Base-by-base conservation (phyloP, 2,329 filamentous ascomycete genomes). In the Lecanicillium sp. region DNA sequence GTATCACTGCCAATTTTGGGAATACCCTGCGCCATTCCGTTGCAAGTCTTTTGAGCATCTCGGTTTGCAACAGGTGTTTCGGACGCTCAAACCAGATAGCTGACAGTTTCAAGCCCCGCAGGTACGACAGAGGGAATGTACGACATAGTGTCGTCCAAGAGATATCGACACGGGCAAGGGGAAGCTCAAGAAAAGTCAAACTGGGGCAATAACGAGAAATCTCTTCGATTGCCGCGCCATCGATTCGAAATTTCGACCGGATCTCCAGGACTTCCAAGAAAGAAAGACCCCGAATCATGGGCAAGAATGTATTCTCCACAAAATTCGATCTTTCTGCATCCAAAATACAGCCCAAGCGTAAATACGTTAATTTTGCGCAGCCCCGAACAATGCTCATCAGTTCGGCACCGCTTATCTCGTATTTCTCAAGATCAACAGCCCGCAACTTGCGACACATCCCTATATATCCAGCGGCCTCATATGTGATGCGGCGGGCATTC, bases 351-450 rank as follows among this genome's bases (percentile, higher is more conserved):
- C 29, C 29, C 16, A 31, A 14, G 29, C 29, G 7, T 31, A 31
- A 14, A 31, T 31, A 31, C 29, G n/a, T 31, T 31, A 31, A 31
- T 31, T 31, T 31, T 31, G 29, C 8, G 29, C 29, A 31, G 29
- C 29, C 29, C n/a, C 29, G 29, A 31, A 31, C 29, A 31, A 31
- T 31, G 29, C n/a, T 31, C 29, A 31, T 31, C 29, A 31, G n/a
- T 8, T 31, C 29, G 29, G 29, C 29, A 31, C 29, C 29, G 29
- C 29, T 31, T 31, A 31, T 31, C 29, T 31, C 29, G 29, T 31
- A 31, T n/a, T 31, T 14, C 29, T 31, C n/a, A 31, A 31, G 29
- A 31, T 31, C 29, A 31, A 31, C 29, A 8, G 29, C 29, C 29
- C 29, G 29, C 29, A 31, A 31, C 29, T 8, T 31, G 29, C 8